phyloP scores from a whole-genome alignment of 805 yeast species.

The Peterozyma xylosa region DNA sequence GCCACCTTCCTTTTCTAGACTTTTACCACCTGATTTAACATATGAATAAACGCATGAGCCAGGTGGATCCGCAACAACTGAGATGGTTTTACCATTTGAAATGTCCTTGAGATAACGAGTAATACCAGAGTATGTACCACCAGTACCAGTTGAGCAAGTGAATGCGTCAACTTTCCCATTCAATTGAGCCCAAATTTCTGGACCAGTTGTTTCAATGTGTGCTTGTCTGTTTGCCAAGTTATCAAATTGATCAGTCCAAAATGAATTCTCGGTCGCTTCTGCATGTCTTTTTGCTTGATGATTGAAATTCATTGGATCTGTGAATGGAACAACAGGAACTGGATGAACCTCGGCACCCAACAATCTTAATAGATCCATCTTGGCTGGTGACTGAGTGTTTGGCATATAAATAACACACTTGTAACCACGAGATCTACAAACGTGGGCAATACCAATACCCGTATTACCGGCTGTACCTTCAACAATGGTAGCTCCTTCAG shows the following conservation, averaged over 20 bases:
- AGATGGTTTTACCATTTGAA: constrained; percentile 52
- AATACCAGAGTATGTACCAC: constrained; percentile 86
- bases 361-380: constrained; percentile 64
- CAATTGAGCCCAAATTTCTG: constrained; percentile 85
- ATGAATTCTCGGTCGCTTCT: constrained; percentile 65
- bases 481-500: constrained; percentile 78
- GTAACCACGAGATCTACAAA: constrained; percentile 78
- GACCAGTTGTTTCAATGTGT: constrained; percentile 86
- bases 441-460: constrained; percentile 84
- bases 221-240: constrained; percentile 84
- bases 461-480: constrained; percentile 96
- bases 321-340: constrained; percentile 80
- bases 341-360: constrained; percentile 86
- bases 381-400: constrained; percentile 75
- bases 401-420: constrained; percentile 87
- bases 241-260: constrained; percentile 92
- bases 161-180: constrained; percentile 75
- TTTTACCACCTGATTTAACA: constrained; percentile 62
- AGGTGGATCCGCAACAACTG: constrained; percentile 87
- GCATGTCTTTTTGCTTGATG: constrained; percentile 86
- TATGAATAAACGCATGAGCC: constrained; percentile 82
- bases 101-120: constrained; percentile 70
- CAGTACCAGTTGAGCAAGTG: constrained; percentile 90
- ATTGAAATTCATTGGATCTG: constrained; percentile 79
- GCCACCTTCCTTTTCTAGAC: constrained; percentile 66